These are phyloP conservation scores for Ceratocystis cacaofunesta DNA, from an alignment of 2,329 filamentous ascomycete species.

Conservation along the genomic window DNA sequence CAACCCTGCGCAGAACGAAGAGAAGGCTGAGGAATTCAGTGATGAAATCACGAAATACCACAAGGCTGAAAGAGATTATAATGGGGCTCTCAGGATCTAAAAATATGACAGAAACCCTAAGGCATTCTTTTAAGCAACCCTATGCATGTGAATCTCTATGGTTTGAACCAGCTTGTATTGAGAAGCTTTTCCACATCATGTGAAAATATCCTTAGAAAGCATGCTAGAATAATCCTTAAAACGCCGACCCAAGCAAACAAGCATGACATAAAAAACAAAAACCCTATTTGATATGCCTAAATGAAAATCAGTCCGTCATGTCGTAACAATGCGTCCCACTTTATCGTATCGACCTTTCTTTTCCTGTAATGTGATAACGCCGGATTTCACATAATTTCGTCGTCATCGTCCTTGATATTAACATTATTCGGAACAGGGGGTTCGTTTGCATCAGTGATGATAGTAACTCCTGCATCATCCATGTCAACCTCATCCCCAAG, in stretches of 20 bases:
- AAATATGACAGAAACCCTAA: neutral
- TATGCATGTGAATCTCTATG: neutral
- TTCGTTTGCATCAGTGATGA: slow-evolving; percentile 8
- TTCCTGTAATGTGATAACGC: neutral
- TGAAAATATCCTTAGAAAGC: neutral
- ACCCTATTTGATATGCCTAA: neutral
- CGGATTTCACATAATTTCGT: slow-evolving; percentile 12
- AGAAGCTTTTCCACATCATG: neutral
- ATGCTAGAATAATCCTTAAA: slow-evolving; percentile 8
- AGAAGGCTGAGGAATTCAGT: neutral
- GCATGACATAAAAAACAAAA: slow-evolving; percentile 3
- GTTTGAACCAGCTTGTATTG: neutral
- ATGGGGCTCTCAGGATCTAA: neutral
- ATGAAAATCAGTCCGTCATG: slow-evolving; percentile 1
- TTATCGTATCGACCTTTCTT: neutral
- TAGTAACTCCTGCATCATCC: neutral
- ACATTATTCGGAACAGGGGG: neutral
- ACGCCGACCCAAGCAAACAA: slow-evolving; percentile 8
- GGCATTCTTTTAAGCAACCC: no score
- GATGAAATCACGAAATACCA: neutral
- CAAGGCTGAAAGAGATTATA: slow-evolving; percentile 13
- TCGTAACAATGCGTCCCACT: neutral
- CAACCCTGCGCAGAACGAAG: neutral
- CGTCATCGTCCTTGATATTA: neutral
- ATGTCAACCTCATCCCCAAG: slow-evolving; percentile 4